Conservation (phyloP, 2,329 filamentous ascomycete genomes). For the Colletotrichum falcatum region DNA sequence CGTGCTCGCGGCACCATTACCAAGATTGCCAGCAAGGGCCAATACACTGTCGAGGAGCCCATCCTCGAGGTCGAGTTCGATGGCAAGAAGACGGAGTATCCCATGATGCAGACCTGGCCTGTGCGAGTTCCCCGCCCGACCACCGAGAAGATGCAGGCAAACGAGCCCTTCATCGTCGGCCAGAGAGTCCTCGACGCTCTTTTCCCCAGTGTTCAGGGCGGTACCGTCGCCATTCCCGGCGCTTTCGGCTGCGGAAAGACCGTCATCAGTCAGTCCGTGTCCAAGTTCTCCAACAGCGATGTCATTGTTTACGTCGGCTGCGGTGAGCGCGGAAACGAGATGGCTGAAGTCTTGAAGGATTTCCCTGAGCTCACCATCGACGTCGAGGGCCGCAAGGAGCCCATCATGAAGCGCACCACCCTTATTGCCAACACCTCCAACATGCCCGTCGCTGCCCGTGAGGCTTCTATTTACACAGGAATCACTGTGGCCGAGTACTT, state of each 20-base stretch:
- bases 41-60: constrained; percentile 94
- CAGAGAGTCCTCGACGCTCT: constrained; percentile 96
- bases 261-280: constrained; percentile 97
- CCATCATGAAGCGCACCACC: constrained; percentile 99
- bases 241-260: constrained; percentile 99
- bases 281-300: constrained; percentile 99
- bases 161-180: constrained; percentile 93
- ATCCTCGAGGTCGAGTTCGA: constrained; percentile 97
- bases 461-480: constrained; percentile 98
- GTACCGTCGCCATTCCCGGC: constrained; percentile 97
- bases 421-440: constrained; percentile 99
- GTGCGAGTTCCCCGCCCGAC: constrained; percentile 94
- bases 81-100: constrained; percentile 91
- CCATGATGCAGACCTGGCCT: constrained; percentile 99
- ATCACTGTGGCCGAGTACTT: constrained; percentile 98
- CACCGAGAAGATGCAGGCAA: constrained; percentile 90
- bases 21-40: constrained; percentile 87
- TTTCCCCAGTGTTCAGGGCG: constrained; percentile 96
- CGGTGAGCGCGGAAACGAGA: constrained; percentile 97
- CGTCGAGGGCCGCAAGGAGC: constrained; percentile 92
- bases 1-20: constrained; percentile 93
- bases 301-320: constrained; percentile 96
- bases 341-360: constrained; percentile 99
- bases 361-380: constrained; percentile 98
- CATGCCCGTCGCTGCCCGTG: constrained; percentile 98